Evolutionary conservation across 2,329 filamentous ascomycete genomes (phyloP), one percentile per base, ranked within the genome.

Genomic region (Hansfordia pulvinata): DNA sequence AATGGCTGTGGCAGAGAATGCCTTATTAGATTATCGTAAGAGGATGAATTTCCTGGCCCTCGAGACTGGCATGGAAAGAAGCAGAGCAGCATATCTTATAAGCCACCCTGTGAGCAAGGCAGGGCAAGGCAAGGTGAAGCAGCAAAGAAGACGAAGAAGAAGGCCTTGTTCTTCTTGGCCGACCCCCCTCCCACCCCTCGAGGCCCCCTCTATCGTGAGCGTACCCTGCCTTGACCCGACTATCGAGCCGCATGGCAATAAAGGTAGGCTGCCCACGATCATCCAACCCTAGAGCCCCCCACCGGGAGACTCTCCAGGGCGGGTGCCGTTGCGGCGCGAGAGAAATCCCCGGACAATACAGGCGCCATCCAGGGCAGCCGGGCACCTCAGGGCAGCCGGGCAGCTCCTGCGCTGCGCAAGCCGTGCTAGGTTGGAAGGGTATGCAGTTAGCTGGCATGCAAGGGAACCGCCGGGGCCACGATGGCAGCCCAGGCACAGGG

Each of bases 51-150:
- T 35, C 30, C 29, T 32, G 32, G 33, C 23, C 27, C 38, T 30
- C 38, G 17, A 20, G 32, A 30, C 33, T 46, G 44, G 45, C 34
- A 49, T 47, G 44, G 34, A 42, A 32, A n/a, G 38, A 28, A 42
- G 44, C 44, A 39, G 39, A 41, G 38, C 34, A n/a, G 23, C 36
- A 42, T 46, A 42, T 38, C 44, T 49, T 49, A 49, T 49, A 48
- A 37, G 32, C 30, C 35, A 32, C 33, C 33, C 28, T 30, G 32
- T 32, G 23, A 20, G 25, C 31, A 19, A 27, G 17, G 23, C 23
- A 25, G n/a, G n/a, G n/a, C n/a, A n/a, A n/a, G n/a, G n/a, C 28
- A 20, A 26, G 28, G 18, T 29, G 31, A 27, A 11, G 19, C 15
- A 16, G 23, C 12, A 19, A 9, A 18, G 4, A 10, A 20, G 19